A percentile compares a stretch with the other conserved stretches of the same genome.
Evolutionary conservation across 495 filamentous ascomycete species (phyloP).

Genomic region (Lophiostoma macrostomum): DNA sequence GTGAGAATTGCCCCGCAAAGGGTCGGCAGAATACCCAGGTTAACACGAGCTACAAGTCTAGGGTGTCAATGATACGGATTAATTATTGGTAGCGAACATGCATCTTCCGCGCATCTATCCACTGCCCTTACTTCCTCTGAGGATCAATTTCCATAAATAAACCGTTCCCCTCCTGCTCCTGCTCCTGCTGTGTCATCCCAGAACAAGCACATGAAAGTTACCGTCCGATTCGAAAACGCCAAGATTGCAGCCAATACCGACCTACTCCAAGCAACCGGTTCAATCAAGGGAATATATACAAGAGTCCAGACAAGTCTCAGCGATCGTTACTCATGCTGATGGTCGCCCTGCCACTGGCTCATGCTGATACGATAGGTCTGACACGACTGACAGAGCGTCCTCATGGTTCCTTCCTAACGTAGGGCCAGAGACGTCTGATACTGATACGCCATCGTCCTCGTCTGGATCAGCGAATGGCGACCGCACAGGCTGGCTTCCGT

Average conservation of each 20-base stretch:
- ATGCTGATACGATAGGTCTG: slow-evolving; percentile 29
- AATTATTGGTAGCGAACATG: no score
- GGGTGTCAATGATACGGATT: no score
- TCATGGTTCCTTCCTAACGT: slow-evolving; percentile 4
- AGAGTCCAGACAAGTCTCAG: neutral
- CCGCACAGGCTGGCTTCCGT: neutral
- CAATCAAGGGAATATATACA: slow-evolving; percentile 5
- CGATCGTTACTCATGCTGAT: slow-evolving; percentile 3
- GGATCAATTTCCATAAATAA: no score
- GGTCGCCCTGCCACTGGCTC: slow-evolving; percentile 22
- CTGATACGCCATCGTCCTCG: slow-evolving; percentile 27
- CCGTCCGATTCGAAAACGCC: neutral
- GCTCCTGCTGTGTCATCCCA: no score
- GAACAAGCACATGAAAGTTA: no score
- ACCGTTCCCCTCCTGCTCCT: no score
- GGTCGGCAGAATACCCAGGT: no score
- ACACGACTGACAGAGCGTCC: slow-evolving; percentile 23
- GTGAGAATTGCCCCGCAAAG: no score
- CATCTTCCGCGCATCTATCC: no score
- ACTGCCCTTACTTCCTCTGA: no score
- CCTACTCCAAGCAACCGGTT: neutral
- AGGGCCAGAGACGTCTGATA: slow-evolving; percentile 21
- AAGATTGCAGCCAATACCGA: no score
- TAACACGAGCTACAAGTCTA: no score
- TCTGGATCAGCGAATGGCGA: slow-evolving; percentile 29